A percentile compares a stretch with the other conserved stretches of the same genome.
Conservation (phyloP, 2,329 filamentous ascomycete genomes). For the Bipolaris sorokiniana region DNA sequence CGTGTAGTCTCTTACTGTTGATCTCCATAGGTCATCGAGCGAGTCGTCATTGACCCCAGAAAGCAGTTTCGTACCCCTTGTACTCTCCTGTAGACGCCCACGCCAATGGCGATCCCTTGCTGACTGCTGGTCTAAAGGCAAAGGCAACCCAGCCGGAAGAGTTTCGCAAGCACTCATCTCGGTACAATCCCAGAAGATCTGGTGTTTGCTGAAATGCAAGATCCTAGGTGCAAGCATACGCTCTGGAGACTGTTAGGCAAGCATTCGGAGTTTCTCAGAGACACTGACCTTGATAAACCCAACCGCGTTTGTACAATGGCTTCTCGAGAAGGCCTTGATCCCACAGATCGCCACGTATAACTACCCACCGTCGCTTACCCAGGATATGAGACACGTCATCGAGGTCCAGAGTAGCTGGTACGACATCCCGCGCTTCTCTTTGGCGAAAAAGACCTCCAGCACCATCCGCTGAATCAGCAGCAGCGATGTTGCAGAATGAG, state of each 20-base stretch:
- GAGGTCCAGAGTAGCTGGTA: constrained; percentile 1
- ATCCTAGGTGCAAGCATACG: constrained; percentile 25
- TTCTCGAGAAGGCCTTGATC: constrained; percentile 1
- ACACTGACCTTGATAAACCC: constrained; percentile 21
- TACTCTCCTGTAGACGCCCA: constrained; percentile 10
- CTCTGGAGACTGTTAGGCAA: constrained; percentile 9
- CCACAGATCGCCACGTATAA: constrained; percentile 20
- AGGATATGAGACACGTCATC: constrained; percentile 2
- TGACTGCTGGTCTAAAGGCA: constrained; percentile 13
- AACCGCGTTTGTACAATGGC: constrained; percentile 14
- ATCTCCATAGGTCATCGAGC: constrained; percentile 28
- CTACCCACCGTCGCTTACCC: constrained; percentile 15
- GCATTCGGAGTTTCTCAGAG: not conserved
- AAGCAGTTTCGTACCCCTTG: not conserved
- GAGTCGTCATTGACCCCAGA: constrained; percentile 25
- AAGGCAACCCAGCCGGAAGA: constrained; percentile 12
- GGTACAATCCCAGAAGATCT: constrained; percentile 32
- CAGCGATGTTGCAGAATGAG: constrained; percentile 36
- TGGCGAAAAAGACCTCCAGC: constrained; percentile 27
- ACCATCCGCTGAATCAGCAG: constrained; percentile 26
- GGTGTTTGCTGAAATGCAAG: constrained; percentile 21
- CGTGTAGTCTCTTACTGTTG: constrained; percentile 29
- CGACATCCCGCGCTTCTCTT: constrained; percentile 13
- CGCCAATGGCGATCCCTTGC: constrained; percentile 20
- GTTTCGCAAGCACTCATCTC: constrained; percentile 20